Evolutionary conservation across 1,139 yeast genomes (phyloP).

Genomic region (Scheffersomyces stambukii): DNA sequence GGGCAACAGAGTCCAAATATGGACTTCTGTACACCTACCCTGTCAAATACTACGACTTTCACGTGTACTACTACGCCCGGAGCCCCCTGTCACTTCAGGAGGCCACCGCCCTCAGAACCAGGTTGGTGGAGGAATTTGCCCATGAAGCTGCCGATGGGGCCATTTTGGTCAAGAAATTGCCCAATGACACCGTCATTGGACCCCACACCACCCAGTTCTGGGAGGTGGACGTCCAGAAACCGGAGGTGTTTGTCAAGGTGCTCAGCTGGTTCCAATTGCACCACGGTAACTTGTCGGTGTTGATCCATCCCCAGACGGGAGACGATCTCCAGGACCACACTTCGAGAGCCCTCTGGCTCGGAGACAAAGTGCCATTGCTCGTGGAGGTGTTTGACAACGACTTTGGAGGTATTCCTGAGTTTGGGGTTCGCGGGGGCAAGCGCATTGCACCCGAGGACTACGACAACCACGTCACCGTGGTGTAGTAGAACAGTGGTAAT

Average conservation of each 20-base stretch:
- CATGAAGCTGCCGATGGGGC: conserved; percentile 23
- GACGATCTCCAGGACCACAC: conserved; percentile 25
- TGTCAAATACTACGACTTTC: conserved; percentile 32
- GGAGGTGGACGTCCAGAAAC: conserved; percentile 31
- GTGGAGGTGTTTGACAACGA: conserved; percentile 14
- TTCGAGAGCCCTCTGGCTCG: conserved; percentile 28
- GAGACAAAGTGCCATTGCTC: conserved; percentile 21
- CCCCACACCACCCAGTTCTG: conserved; percentile 31
- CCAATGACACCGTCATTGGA: conserved; percentile 21
- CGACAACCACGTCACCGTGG: conserved; percentile 6
- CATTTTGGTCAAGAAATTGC: conserved; percentile 25
- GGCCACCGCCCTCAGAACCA: conserved; percentile 18
- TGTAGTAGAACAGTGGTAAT: conserved; percentile 13
- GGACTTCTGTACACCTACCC: conserved; percentile 22
- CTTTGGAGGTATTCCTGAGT: conserved; percentile 15
- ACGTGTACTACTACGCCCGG: conserved; percentile 27
- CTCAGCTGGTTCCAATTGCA: conserved; percentile 30
- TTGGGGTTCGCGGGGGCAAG: conserved; percentile 16
- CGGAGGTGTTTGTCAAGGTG: conserved; percentile 24
- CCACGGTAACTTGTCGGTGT: conserved; percentile 26
- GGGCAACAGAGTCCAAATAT: conserved; percentile 18
- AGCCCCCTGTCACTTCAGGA: conserved; percentile 16
- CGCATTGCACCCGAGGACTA: conserved; percentile 14
- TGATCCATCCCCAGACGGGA: conserved; percentile 34
- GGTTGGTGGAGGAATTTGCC: conserved; percentile 22